These are phyloP conservation scores for Oryza coarctata DNA, from an alignment of 176 grass and related monocot species.

Conservation along the genomic window DNA sequence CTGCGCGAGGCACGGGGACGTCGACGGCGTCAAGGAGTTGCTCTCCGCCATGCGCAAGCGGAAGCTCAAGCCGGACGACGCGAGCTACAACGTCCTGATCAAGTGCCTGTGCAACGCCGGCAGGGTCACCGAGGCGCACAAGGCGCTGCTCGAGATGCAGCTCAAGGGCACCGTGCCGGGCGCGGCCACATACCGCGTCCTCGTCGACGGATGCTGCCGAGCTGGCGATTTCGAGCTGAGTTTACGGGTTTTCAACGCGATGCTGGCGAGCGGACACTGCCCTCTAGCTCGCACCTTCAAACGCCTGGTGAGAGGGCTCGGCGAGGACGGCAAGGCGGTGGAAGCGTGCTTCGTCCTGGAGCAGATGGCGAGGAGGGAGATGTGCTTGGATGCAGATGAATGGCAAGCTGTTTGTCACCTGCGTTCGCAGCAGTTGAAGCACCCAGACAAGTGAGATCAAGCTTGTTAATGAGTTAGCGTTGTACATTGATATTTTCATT, in stretches of 20 bases:
- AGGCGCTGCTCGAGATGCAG: constrained; percentile 73
- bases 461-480: constrained; percentile 2
- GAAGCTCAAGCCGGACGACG: constrained; percentile 50
- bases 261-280: constrained; percentile 61
- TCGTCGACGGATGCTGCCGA: constrained; percentile 64
- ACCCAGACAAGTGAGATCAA: neutral
- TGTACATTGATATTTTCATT: constrained; percentile 1
- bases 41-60: constrained; percentile 65
- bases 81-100: constrained; percentile 64
- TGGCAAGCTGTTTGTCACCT: constrained; percentile 20
- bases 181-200: constrained; percentile 55
- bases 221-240: constrained; percentile 49
- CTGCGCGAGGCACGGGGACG: constrained; percentile 38
- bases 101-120: constrained; percentile 54
- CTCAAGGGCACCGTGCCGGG: constrained; percentile 46
- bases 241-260: constrained; percentile 43
- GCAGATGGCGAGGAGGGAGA: constrained; percentile 43
- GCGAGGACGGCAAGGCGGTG: constrained; percentile 32
- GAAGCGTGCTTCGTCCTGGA: constrained; percentile 65
- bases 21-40: constrained; percentile 34
- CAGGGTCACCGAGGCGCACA: constrained; percentile 55
- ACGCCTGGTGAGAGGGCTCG: constrained; percentile 30
- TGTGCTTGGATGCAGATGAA: constrained; percentile 21
- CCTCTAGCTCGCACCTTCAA: constrained; percentile 36
- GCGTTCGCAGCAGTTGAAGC: constrained; percentile 9